Percentiles rank a stretch among this genome's conserved stretches.
Conservation (phyloP, 2,329 filamentous ascomycete species). For the Fusarium algeriense region DNA sequence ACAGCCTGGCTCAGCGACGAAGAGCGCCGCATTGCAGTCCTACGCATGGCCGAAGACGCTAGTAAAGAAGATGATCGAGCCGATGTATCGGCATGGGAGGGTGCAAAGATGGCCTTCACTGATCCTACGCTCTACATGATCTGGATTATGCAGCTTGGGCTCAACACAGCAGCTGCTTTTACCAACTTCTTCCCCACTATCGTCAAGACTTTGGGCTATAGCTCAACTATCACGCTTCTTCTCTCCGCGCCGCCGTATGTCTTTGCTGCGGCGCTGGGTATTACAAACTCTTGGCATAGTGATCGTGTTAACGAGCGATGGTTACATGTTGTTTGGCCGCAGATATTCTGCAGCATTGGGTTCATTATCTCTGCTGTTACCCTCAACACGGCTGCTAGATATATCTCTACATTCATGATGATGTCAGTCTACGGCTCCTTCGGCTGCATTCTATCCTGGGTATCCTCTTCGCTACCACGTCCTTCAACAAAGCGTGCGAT, state of each 20-base stretch:
- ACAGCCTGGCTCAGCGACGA: constrained; percentile 11
- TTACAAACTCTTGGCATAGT: constrained; percentile 20
- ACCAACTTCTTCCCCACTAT: constrained; percentile 23
- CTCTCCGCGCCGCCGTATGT: constrained; percentile 15
- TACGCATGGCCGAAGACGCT: constrained; percentile 15
- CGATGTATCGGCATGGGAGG: background rate
- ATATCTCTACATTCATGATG: constrained; percentile 24
- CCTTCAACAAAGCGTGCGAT: constrained; percentile 16
- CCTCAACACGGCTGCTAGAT: constrained; percentile 12
- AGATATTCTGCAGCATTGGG: constrained; percentile 13
- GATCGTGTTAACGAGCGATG: constrained; percentile 8
- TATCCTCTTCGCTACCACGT: constrained; percentile 8
- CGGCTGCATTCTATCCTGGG: constrained; percentile 16
- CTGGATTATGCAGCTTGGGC: constrained; percentile 19
- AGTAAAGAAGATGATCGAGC: constrained; percentile 12
- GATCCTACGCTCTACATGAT: constrained; percentile 20
- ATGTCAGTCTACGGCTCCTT: constrained; percentile 24
- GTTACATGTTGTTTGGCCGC: constrained; percentile 15
- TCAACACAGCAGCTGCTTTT: constrained; percentile 16
- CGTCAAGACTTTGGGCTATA: constrained; percentile 8
- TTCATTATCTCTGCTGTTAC: constrained; percentile 16
- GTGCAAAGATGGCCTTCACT: constrained; percentile 10
- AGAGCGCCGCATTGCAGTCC: constrained; percentile 9
- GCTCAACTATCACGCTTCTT: constrained; percentile 10
- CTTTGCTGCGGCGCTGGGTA: constrained; percentile 4